Conservation (phyloP, 1,284 basidiomycete species). For the Gomphus bonarii region DNA sequence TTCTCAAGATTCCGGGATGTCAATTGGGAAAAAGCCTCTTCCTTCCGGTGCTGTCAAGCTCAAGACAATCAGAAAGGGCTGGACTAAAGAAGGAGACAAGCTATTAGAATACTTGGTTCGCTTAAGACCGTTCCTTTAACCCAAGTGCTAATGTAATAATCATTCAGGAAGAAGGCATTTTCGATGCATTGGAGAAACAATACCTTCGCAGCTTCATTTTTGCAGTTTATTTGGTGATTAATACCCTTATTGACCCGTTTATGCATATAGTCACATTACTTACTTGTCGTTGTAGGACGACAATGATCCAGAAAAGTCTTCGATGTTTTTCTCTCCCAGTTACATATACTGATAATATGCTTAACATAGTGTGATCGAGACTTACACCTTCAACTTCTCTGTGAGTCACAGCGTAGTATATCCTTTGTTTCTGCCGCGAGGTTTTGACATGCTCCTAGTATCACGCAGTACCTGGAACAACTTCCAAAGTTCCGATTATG, state of each 20-base stretch:
- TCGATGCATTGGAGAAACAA: slow-evolving; percentile 66
- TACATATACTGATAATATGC: not conserved
- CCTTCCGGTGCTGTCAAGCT: slow-evolving; percentile 22
- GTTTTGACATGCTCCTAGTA: slow-evolving; percentile 13
- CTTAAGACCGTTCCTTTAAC: slow-evolving; percentile 13
- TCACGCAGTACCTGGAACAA: slow-evolving; percentile 15
- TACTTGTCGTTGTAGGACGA: slow-evolving; percentile 38
- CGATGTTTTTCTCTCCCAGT: slow-evolving; percentile 6
- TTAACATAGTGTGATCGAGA: slow-evolving; percentile 57
- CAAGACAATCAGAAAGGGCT: slow-evolving; percentile 64
- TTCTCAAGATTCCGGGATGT: slow-evolving; percentile 27
- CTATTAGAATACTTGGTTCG: slow-evolving; percentile 67
- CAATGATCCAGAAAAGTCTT: slow-evolving; percentile 69
- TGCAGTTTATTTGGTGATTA: slow-evolving; percentile 62
- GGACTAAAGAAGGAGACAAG: slow-evolving; percentile 69
- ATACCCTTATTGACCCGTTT: not conserved
- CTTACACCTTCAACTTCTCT: slow-evolving; percentile 74
- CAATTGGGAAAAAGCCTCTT: slow-evolving; percentile 11
- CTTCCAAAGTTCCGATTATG: slow-evolving; percentile 16
- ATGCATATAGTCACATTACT: not conserved
- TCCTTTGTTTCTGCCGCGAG: not conserved
- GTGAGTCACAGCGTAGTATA: slow-evolving; percentile 25
- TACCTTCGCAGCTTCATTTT: slow-evolving; percentile 74
- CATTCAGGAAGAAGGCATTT: slow-evolving; percentile 65
- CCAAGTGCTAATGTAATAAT: not conserved